These are phyloP conservation scores for Tripterygium wilfordii DNA, from an alignment of 177 flowering plant genomes.

Conservation along the genomic window DNA sequence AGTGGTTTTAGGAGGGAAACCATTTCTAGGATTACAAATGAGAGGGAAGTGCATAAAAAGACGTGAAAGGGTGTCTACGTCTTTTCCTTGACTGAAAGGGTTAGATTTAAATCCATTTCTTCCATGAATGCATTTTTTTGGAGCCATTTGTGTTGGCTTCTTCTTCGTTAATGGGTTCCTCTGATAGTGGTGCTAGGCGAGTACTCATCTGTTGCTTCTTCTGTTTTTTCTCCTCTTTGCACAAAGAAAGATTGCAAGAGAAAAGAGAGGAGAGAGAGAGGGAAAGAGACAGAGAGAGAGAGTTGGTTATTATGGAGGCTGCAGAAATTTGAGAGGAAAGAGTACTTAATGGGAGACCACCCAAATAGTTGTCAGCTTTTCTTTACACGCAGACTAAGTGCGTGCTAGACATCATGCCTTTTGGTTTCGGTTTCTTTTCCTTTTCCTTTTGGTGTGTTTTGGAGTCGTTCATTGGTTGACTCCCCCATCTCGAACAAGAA, in stretches of 20 bases:
- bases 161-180: slow-evolving; percentile 58
- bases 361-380: background rate
- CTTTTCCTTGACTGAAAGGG: too few species aligned
- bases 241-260: slow-evolving; percentile 13
- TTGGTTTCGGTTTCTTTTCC: background rate
- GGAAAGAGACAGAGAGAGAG: background rate
- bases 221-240: slow-evolving; percentile 1
- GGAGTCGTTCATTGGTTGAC: too few species aligned
- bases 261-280: slow-evolving; percentile 6
- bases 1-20: too few species aligned
- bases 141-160: slow-evolving; percentile 15
- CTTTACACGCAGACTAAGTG: slow-evolving; percentile 12
- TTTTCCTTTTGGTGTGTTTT: too few species aligned
- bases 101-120: slow-evolving; percentile 58
- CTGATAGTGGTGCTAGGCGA: slow-evolving; percentile 70
- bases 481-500: too few species aligned
- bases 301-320: slow-evolving; percentile 2
- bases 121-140: slow-evolving; percentile 43
- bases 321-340: slow-evolving; percentile 1
- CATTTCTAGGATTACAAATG: too few species aligned
- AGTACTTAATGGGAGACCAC: background rate
- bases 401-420: slow-evolving; percentile 5
- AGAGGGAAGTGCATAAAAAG: too few species aligned
- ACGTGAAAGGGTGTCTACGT: too few species aligned
- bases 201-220: too few species aligned